Evolutionary conservation across 306 rosid species (phyloP).

Genomic region (Boehmeria nivea): DNA sequence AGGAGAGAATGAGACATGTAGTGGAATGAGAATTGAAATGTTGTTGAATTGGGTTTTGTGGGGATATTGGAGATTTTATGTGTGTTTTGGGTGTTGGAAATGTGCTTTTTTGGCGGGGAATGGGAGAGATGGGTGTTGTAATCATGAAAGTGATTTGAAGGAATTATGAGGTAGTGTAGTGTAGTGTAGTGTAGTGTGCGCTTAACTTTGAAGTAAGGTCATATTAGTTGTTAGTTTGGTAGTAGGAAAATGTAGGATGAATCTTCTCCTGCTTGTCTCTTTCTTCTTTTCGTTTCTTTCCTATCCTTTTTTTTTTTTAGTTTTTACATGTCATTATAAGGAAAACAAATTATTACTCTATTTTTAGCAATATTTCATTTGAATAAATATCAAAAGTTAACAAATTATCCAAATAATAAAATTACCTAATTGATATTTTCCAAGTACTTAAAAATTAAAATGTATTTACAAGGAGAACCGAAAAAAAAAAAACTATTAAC

Average conservation of each 20-base stretch:
- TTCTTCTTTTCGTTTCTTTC: too few relatives aligned
- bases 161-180: too few relatives aligned
- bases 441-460: too few relatives aligned
- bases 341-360: not conserved
- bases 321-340: too few relatives aligned
- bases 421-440: too few relatives aligned
- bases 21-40: slow-evolving; percentile 8
- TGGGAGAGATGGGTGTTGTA: not conserved
- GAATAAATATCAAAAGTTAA: too few relatives aligned
- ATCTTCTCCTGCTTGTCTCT: too few relatives aligned
- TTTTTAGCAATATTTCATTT: not conserved
- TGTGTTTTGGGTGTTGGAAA: slow-evolving; percentile 21
- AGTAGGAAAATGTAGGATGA: slow-evolving; percentile 17
- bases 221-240: slow-evolving; percentile 40
- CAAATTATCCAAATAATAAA: too few relatives aligned
- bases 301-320: too few relatives aligned
- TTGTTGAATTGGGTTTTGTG: slow-evolving; percentile 15
- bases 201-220: slow-evolving; percentile 80
- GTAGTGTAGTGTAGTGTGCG: slow-evolving; percentile 22
- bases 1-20: slow-evolving; percentile 12
- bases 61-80: slow-evolving; percentile 27
- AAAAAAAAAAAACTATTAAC: too few relatives aligned
- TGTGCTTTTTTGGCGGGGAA: slow-evolving; percentile 11
- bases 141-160: too few relatives aligned
- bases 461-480: too few relatives aligned